Base-by-base conservation (phyloP, 1,139 yeast species). In the Blastobotrys indianensis region DNA sequence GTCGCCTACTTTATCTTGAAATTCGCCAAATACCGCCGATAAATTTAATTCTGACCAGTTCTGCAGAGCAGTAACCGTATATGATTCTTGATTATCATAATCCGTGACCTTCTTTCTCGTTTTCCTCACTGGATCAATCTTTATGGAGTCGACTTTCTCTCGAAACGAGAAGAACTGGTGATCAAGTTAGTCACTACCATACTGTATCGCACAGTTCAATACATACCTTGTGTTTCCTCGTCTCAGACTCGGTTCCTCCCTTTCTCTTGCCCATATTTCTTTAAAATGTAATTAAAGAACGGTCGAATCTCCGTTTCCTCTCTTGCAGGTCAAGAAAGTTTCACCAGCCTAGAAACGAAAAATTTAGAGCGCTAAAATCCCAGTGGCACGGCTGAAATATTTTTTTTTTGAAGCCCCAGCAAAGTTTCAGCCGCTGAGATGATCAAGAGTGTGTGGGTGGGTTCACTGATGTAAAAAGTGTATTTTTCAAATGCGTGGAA, bases 1-100 rank as follows among this genome's bases (percentile, higher is more conserved):
- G 2, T 73, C 69, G 48, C 77, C 79, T 2, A 84, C 76, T 45
- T 74, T 72, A 12, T 74, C 76, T 4, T 75, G 69, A 58, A 88
- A 83, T 9, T 75, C 79, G 5, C 82, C 75, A 61, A 87, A 92
- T 45, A 73, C 74, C 3, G 80, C 81, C 44, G 96, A 82, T 50
- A 87, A 67, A 62, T 90, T 92, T 46, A 87, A 77, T 60, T 92
- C 97, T 51, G 73, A 75, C 97, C 97, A 92, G 58, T 86, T 88
- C 46, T 83, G 82, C 51, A 85, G 71, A 0, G 95, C 80, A 5
- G 94, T 76, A 34, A 82, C 66, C 56, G 90, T 85, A 64, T 84
- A 92, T 1, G 96, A 87, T 2, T 80, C 68, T 53, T 84, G 92
- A 62, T 54, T 56, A 28, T 56, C 62, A 46, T 77, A 74, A 59